These are phyloP conservation scores for Coemansia sp. DNA, from an alignment of 192 early-diverging fungal genomes.

Conservation along the genomic window DNA sequence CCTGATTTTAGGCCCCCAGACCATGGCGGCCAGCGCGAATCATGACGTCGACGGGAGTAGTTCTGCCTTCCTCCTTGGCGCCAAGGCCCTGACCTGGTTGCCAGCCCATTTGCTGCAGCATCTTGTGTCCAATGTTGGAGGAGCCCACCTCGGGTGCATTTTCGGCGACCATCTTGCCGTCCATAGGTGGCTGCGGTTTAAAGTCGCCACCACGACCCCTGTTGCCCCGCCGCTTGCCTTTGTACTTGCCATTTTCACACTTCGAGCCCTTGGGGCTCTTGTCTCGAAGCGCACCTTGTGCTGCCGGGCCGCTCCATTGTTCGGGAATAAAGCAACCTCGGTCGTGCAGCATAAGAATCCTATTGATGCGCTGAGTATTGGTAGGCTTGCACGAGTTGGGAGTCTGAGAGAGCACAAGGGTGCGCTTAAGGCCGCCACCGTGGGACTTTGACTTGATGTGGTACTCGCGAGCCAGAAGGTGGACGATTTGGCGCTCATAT, in stretches of 20 bases:
- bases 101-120: conserved; percentile 55
- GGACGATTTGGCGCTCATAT: conserved; percentile 45
- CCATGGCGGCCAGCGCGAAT: conserved; percentile 44
- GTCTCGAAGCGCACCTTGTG: background rate
- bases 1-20: conserved; percentile 32
- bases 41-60: conserved; percentile 45
- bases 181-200: background rate
- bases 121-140: conserved; percentile 52
- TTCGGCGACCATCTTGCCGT: conserved; percentile 44
- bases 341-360: conserved; percentile 29
- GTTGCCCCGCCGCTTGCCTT: background rate
- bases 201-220: background rate
- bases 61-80: conserved; percentile 36
- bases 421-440: conserved; percentile 28
- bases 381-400: conserved; percentile 17
- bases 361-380: conserved; percentile 36
- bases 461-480: conserved; percentile 45
- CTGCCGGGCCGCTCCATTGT: conserved; percentile 16
- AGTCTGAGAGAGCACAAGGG: conserved; percentile 34
- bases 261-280: background rate
- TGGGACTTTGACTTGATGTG: conserved; percentile 48
- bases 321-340: conserved; percentile 33
- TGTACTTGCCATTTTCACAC: conserved; percentile 2
- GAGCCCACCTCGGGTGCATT: conserved; percentile 40
- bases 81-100: conserved; percentile 50